Evolutionary conservation across 345 rosid genomes (phyloP).

Genomic region (rapeseed (Brassica napus)): Da-Ae NC_063446.1:11314001-11314500

Average conservation of each 20-base stretch:
- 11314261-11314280: not conserved
- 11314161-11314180: constrained; percentile 11
- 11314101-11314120: constrained; percentile 44
- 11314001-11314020: not conserved
- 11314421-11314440: not conserved
- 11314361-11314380: not conserved
- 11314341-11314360: no score
- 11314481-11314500: no score
- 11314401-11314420: not conserved
- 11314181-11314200: constrained; percentile 12
- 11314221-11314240: constrained; percentile 13
- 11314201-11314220: not conserved
- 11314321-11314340: not conserved
- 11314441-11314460: no score
- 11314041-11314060: constrained; percentile 51
- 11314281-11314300: not conserved
- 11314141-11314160: not conserved
- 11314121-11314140: constrained; percentile 43
- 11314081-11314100: constrained; percentile 60
- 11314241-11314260: not conserved
- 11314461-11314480: no score
- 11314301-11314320: not conserved
- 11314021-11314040: not conserved
- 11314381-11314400: no score
- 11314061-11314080: constrained; percentile 65